A percentile compares a stretch with the other conserved stretches of the same genome.
These are phyloP conservation scores for Eucalyptus curtisii DNA, from an alignment of 345 rosid genomes.

Conservation along the genomic window DNA sequence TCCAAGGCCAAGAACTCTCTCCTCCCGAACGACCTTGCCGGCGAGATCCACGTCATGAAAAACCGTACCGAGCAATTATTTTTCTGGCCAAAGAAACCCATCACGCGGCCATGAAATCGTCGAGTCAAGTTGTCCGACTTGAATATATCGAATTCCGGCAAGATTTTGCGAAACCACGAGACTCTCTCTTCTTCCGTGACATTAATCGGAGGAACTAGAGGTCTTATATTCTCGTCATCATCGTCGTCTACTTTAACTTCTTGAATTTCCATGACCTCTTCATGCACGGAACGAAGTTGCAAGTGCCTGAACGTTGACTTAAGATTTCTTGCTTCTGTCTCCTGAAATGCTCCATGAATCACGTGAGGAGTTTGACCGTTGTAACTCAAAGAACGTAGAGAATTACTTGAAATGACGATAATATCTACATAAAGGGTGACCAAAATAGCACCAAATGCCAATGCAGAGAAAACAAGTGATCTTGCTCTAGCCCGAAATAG, in stretches of 20 bases:
- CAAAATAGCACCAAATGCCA: background rate
- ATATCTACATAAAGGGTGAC: background rate
- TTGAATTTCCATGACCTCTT: background rate
- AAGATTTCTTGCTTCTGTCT: background rate
- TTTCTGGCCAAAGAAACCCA: constrained; percentile 21
- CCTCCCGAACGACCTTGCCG: constrained; percentile 23
- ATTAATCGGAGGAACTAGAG: constrained; percentile 32
- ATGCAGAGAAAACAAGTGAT: background rate
- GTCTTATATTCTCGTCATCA: background rate
- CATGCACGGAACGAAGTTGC: constrained; percentile 12
- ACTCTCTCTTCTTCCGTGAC: constrained; percentile 31
- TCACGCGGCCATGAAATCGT: constrained; percentile 37
- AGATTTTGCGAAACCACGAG: constrained; percentile 27
- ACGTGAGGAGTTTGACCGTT: background rate
- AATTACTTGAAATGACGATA: background rate
- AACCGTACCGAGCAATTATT: constrained; percentile 37
- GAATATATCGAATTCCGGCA: constrained; percentile 32
- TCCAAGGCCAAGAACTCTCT: constrained; percentile 53
- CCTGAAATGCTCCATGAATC: background rate
- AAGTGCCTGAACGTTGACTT: constrained; percentile 1
- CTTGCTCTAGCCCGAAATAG: background rate
- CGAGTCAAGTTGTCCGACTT: constrained; percentile 21
- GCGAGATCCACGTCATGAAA: constrained; percentile 83
- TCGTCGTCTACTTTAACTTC: background rate
- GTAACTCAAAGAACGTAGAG: background rate